Percentiles rank a stretch among this genome's conserved stretches.
These are phyloP conservation scores for Ceratocystis cacaofunesta DNA, from an alignment of 2,329 filamentous ascomycete genomes.

Conservation along the genomic window DNA sequence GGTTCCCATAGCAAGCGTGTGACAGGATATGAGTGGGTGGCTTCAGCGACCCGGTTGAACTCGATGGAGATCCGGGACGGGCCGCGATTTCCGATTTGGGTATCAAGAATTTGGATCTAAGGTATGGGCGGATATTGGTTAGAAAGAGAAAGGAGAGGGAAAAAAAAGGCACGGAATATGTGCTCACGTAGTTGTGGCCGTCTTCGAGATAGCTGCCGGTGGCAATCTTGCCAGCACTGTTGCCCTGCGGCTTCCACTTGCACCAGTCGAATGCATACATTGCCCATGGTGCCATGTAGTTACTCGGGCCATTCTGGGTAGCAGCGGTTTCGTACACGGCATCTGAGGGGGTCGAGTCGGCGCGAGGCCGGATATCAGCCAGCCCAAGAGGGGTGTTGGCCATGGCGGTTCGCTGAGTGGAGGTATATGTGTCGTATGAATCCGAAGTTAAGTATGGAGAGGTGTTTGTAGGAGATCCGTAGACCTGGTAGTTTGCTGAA, in stretches of 20 bases:
- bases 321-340: slow-evolving; percentile 54
- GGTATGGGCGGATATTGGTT: slow-evolving; percentile 17
- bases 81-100: slow-evolving; percentile 59
- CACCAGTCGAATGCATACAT: slow-evolving; percentile 98
- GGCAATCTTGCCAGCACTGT: slow-evolving; percentile 79
- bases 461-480: slow-evolving; percentile 29
- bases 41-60: slow-evolving; percentile 86
- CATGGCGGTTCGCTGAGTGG: slow-evolving; percentile 11
- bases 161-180: slow-evolving; percentile 5
- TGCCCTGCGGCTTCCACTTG: slow-evolving; percentile 78
- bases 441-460: slow-evolving; percentile 49
- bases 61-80: slow-evolving; percentile 64
- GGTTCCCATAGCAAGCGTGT: slow-evolving; percentile 93
- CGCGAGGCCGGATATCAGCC: slow-evolving; percentile 77
- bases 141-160: slow-evolving; percentile 5
- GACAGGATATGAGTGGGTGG: slow-evolving; percentile 93
- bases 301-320: slow-evolving; percentile 61
- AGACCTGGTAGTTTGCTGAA: slow-evolving; percentile 39
- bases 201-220: slow-evolving; percentile 95
- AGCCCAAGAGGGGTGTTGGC: slow-evolving; percentile 78
- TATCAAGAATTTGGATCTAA: slow-evolving; percentile 93
- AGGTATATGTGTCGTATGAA: not conserved
- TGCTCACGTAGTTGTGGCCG: slow-evolving; percentile 84
- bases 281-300: slow-evolving; percentile 86
- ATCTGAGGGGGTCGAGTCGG: slow-evolving; percentile 67